A percentile compares a stretch with the other conserved stretches of the same genome.
phyloP scores from a whole-genome alignment of 2,329 filamentous ascomycete genomes.

The Fusarium nematophilum region DNA sequence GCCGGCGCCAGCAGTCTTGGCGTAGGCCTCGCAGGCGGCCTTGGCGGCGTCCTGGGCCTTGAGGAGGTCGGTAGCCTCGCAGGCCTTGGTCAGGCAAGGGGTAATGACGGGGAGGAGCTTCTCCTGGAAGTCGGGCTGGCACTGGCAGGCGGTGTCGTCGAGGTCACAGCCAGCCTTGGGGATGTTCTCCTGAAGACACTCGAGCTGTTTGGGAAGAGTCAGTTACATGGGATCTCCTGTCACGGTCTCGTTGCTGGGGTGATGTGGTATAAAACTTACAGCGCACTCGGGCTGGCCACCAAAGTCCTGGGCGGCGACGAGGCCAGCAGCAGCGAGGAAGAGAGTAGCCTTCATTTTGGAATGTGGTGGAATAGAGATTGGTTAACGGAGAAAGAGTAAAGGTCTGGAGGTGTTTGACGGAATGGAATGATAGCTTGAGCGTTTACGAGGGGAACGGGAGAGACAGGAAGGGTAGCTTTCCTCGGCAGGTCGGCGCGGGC shows the following conservation, averaged over 20 bases:
- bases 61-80: constrained; percentile 46
- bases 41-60: constrained; percentile 48
- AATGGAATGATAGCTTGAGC: constrained; percentile 4
- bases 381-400: not conserved
- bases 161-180: constrained; percentile 50
- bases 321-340: constrained; percentile 48
- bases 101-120: constrained; percentile 45
- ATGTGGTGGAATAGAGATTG: not conserved
- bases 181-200: constrained; percentile 52
- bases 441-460: constrained; percentile 1
- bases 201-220: constrained; percentile 33
- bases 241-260: not conserved
- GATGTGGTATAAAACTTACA: constrained; percentile 48
- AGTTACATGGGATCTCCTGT: too few relatives aligned
- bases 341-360: constrained; percentile 56
- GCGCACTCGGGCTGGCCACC: constrained; percentile 52
- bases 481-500: constrained; percentile 6
- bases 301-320: constrained; percentile 54
- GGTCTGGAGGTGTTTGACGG: not conserved
- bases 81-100: constrained; percentile 50
- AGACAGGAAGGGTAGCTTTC: not conserved
- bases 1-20: constrained; percentile 28
- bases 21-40: constrained; percentile 44
- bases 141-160: constrained; percentile 54
- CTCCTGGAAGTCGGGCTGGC: constrained; percentile 48